Evolutionary conservation across 1,284 basidiomycete genomes (phyloP), one percentile per base, ranked within the genome.

Genomic region (Lentinula novae-zelandiae): DNA sequence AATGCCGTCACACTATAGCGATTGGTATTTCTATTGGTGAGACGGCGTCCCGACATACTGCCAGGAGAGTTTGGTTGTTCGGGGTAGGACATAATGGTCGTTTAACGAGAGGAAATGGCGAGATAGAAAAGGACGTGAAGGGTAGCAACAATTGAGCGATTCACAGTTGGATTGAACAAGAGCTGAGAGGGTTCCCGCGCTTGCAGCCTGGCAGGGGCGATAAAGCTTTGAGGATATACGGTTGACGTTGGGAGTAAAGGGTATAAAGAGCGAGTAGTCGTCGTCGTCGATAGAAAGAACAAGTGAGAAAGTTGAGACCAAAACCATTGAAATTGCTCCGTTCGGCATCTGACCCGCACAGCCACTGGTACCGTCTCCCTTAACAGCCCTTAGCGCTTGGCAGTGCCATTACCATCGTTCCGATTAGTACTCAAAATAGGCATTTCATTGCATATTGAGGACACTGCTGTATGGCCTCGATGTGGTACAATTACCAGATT

Each of bases 1-100:
- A 98, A 83, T 22, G 94, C 94, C 60, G 94, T 98, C 63, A 98
- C 95, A 71, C 90, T 93, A 78, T 97, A 98, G 61, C 96, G 89
- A 77, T 98, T 98, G 63, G 93, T 96, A 75, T 95, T 97, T 73
- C 95, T 81, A 79, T 93, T 93, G 39, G 91, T 92, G 69, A 90
- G 80, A 40, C 90, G 83, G 67, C 89, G 84, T 65, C 83, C 76
- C 64, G 86, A 87, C 71, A 87, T 81, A 68, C 82, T 78, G 65
- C 79, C 80, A 58, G 88, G 84, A 33, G 89, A 86, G 63, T 76
- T 73, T 58, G 87, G 79, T 66, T 82, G 78, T 66, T 90, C 88
- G 66, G 78, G 72, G 71, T 86, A 88, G 70, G 88, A 82, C 87
- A 89, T 89, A 74, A 63, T 67, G 58, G 53, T 57, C 36, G 53